These are phyloP conservation scores for Plantago elongata DNA, from an alignment of 257 asterid species.

Conservation along the genomic window DNA sequence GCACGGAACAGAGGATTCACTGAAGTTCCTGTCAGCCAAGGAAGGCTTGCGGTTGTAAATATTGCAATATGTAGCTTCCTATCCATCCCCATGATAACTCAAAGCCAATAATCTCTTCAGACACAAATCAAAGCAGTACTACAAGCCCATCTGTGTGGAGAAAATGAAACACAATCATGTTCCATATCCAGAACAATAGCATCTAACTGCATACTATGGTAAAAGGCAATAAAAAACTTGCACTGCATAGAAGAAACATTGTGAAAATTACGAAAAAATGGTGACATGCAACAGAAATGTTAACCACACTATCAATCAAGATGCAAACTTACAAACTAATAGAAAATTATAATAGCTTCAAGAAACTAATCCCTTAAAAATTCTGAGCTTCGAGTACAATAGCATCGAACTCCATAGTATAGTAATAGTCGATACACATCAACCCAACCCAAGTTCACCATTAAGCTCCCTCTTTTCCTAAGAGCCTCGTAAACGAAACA, in stretches of 20 bases:
- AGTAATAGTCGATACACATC: no score
- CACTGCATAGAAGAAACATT: no score
- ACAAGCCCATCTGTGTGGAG: slow-evolving; percentile 23
- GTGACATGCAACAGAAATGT: no score
- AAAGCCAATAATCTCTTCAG: slow-evolving; percentile 19
- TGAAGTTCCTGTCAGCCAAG: slow-evolving; percentile 97
- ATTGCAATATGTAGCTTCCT: slow-evolving; percentile 60
- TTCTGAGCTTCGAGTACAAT: no score
- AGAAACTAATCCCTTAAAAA: no score
- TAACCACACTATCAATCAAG: no score
- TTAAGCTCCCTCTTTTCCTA: no score
- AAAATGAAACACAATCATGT: slow-evolving; percentile 15
- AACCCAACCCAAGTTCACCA: no score
- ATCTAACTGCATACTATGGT: neutral
- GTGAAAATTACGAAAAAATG: no score
- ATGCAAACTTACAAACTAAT: neutral
- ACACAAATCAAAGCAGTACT: slow-evolving; percentile 19
- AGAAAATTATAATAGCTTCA: neutral
- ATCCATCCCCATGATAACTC: slow-evolving; percentile 39
- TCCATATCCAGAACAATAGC: slow-evolving; percentile 17
- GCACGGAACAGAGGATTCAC: slow-evolving; percentile 97
- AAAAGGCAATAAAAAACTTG: neutral
- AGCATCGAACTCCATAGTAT: no score
- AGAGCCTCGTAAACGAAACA: no score
- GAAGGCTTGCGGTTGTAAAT: slow-evolving; percentile 98